A percentile compares a stretch with the other conserved stretches of the same genome.
Conservation (phyloP, 2,329 filamentous ascomycete genomes). For the Lomentospora prolificans region DNA sequence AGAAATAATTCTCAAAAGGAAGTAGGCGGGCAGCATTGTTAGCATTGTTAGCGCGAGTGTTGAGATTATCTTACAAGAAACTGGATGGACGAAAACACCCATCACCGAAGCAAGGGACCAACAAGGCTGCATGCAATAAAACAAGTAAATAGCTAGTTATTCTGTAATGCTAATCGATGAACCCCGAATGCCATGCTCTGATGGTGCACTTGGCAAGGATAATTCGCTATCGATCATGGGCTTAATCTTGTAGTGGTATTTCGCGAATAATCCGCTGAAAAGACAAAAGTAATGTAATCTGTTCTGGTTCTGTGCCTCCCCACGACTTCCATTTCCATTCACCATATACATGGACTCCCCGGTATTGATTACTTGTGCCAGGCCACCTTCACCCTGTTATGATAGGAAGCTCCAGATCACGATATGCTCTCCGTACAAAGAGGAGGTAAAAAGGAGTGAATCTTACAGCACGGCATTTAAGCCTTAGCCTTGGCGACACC, state of each 20-base stretch:
- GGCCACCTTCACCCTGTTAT: too few relatives aligned
- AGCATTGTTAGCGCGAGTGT: too few relatives aligned
- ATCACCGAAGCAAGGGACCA: not conserved
- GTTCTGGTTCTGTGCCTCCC: not conserved
- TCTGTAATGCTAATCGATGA: not conserved
- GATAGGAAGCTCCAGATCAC: too few relatives aligned
- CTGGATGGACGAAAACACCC: not conserved
- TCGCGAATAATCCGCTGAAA: not conserved
- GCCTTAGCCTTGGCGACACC: constrained; percentile 76
- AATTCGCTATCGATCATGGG: not conserved
- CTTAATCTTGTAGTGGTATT: not conserved
- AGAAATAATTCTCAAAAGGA: too few relatives aligned
- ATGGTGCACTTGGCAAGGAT: not conserved
- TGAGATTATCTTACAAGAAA: too few relatives aligned
- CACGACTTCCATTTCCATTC: not conserved
- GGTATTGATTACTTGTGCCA: too few relatives aligned
- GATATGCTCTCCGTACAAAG: not conserved
- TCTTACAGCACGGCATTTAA: not conserved
- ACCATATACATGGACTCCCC: not conserved
- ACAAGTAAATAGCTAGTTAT: not conserved
- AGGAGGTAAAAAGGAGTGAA: not conserved
- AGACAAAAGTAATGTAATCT: not conserved
- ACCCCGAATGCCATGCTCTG: not conserved
- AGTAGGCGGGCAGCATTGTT: too few relatives aligned
- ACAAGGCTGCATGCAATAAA: too few relatives aligned